Evolutionary conservation across 768 basidiomycete species (phyloP).

Genomic region (Hygrophoropsis aurantiaca): DNA sequence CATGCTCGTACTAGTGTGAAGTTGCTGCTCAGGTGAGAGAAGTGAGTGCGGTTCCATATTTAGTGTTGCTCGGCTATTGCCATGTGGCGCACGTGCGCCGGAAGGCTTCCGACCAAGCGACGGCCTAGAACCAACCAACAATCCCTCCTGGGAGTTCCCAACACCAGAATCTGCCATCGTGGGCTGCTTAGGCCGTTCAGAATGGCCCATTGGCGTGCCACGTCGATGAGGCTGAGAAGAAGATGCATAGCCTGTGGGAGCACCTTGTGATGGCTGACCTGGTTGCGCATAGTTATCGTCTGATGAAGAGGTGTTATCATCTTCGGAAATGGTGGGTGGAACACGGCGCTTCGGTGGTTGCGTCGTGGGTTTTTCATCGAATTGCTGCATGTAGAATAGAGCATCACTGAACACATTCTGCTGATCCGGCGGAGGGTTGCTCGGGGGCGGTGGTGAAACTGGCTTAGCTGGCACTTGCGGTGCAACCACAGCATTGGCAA

Average conservation of each 20-base stretch:
- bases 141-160: conserved; percentile 30
- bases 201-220: too few relatives aligned
- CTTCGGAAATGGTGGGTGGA: conserved; percentile 45
- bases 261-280: conserved; percentile 11
- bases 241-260: conserved; percentile 21
- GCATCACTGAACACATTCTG: conserved; percentile 53
- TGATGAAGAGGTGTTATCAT: conserved; percentile 39
- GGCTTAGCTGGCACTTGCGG: conserved; percentile 24
- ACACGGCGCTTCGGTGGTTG: conserved; percentile 32
- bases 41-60: conserved; percentile 33
- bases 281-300: conserved; percentile 27
- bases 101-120: conserved; percentile 68
- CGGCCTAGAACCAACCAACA: conserved; percentile 37
- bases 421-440: conserved; percentile 21
- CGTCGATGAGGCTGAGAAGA: conserved; percentile 18
- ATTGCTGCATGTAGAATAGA: conserved; percentile 68
- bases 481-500: conserved; percentile 14
- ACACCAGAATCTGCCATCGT: conserved; percentile 11
- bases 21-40: conserved; percentile 37
- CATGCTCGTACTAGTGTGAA: conserved; percentile 34
- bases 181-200: conserved; percentile 4
- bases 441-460: conserved; percentile 11
- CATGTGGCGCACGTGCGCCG: conserved; percentile 71
- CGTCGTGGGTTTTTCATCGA: conserved; percentile 32
- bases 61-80: conserved; percentile 36